Percentiles rank a stretch among this genome's conserved stretches.
Conservation (phyloP, 345 rosid species). For the Eucalyptus marginata region DNA sequence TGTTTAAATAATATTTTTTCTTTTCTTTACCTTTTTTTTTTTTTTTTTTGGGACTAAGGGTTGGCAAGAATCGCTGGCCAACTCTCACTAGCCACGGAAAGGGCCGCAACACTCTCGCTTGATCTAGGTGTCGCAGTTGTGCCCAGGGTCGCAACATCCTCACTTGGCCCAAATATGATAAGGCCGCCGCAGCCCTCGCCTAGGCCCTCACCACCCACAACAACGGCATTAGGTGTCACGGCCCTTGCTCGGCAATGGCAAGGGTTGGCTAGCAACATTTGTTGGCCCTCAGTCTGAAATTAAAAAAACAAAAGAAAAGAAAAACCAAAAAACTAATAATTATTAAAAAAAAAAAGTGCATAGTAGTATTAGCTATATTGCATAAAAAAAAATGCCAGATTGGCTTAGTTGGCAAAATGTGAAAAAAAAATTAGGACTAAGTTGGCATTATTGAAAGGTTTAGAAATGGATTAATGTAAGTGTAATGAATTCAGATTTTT, state of each 20-base stretch:
- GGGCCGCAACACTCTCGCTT: not conserved
- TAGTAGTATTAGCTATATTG: too few relatives aligned
- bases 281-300: not conserved
- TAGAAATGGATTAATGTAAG: not conserved
- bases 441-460: not conserved
- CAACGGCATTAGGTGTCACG: not conserved
- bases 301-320: too few relatives aligned
- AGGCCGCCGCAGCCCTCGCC: fast-evolving
- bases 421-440: too few relatives aligned
- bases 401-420: not conserved
- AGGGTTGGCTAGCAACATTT: not conserved
- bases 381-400: too few relatives aligned
- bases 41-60: not conserved
- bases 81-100: not conserved
- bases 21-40: too few relatives aligned
- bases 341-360: too few relatives aligned
- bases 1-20: too few relatives aligned
- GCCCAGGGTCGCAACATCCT: fast-evolving
- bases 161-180: not conserved
- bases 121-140: fast-evolving
- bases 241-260: not conserved
- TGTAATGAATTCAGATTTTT: too few relatives aligned
- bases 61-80: not conserved
- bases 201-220: not conserved
- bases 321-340: too few relatives aligned